A percentile compares a stretch with the other conserved stretches of the same genome.
Evolutionary conservation across 225 moss, liverwort and hornwort genomes (phyloP).

Genomic region (Polytrichum formosum): DNA sequence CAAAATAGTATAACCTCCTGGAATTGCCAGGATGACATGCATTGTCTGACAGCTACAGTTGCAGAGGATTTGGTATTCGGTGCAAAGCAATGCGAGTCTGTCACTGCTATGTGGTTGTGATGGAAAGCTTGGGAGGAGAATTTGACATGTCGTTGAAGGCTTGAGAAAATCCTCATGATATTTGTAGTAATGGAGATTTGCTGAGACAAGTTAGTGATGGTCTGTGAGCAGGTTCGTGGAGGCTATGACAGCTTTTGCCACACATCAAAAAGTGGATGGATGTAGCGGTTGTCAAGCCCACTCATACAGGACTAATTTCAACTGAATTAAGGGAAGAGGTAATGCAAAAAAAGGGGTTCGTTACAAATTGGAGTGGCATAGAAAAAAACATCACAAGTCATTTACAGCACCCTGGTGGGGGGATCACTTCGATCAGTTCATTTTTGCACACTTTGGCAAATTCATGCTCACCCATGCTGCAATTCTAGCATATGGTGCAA

Average conservation of each 20-base stretch:
- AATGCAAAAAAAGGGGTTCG: conserved; percentile 1
- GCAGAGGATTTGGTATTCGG: too few species aligned
- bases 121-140: too few species aligned
- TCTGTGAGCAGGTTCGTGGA: conserved; percentile 25
- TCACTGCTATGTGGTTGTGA: too few species aligned
- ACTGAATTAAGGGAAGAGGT: conserved; percentile 12
- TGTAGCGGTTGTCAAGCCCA: conserved; percentile 5
- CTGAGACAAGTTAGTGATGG: background rate
- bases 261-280: conserved; percentile 9
- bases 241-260: conserved; percentile 13
- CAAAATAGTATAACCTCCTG: too few species aligned
- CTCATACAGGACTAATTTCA: conserved; percentile 4
- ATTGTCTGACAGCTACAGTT: too few species aligned
- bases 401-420: conserved; percentile 6
- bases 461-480: conserved; percentile 16
- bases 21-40: too few species aligned
- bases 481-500: conserved; percentile 9
- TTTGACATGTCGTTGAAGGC: too few species aligned
- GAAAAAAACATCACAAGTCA: conserved; percentile 1
- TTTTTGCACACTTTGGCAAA: conserved; percentile 33
- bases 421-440: background rate
- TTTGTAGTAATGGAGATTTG: too few species aligned
- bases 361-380: conserved; percentile 6
- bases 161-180: too few species aligned
- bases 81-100: too few species aligned